phyloP scores from a whole-genome alignment of 129 eudicot genomes.

The Flaveria trinervia region DNA sequence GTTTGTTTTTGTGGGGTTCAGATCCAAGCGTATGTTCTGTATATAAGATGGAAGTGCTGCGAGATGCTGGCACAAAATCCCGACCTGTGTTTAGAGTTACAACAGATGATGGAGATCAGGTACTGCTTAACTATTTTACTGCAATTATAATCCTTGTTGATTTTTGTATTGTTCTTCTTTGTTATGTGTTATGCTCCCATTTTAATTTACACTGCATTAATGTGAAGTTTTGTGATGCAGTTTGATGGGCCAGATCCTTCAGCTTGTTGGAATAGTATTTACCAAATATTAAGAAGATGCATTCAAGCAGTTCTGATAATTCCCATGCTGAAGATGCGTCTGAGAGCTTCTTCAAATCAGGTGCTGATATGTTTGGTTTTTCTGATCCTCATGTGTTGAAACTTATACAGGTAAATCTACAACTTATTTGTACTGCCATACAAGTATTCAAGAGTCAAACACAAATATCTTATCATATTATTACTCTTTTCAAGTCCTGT shows the following conservation, averaged over 20 bases:
- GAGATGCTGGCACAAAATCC: slow-evolving; percentile 59
- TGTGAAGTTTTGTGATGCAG: slow-evolving; percentile 40
- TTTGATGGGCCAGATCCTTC: slow-evolving; percentile 74
- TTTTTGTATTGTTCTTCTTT: slow-evolving; percentile 12
- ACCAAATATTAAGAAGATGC: slow-evolving; percentile 52
- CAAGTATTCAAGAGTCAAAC: background rate
- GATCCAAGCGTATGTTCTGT: slow-evolving; percentile 55
- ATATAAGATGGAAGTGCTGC: slow-evolving; percentile 80
- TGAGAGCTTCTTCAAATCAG: slow-evolving; percentile 52
- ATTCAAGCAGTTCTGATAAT: slow-evolving; percentile 39
- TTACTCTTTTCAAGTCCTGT: slow-evolving; percentile 10
- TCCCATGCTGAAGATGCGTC: slow-evolving; percentile 39
- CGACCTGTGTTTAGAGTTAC: slow-evolving; percentile 79
- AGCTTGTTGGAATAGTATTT: slow-evolving; percentile 71
- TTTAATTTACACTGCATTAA: slow-evolving; percentile 14
- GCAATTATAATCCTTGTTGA: slow-evolving; percentile 16
- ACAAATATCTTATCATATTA: background rate
- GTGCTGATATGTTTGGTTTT: slow-evolving; percentile 88
- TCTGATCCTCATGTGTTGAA: slow-evolving; percentile 72
- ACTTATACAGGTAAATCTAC: slow-evolving; percentile 63
- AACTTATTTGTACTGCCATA: background rate
- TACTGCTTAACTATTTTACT: slow-evolving; percentile 25
- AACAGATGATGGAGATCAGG: slow-evolving; percentile 75
- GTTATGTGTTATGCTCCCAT: background rate
- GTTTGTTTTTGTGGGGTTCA: slow-evolving; percentile 26